Percentiles rank a stretch among this genome's conserved stretches.
phyloP scores from a whole-genome alignment of 495 filamentous ascomycete species.

The Penicillium cataractarum region DNA sequence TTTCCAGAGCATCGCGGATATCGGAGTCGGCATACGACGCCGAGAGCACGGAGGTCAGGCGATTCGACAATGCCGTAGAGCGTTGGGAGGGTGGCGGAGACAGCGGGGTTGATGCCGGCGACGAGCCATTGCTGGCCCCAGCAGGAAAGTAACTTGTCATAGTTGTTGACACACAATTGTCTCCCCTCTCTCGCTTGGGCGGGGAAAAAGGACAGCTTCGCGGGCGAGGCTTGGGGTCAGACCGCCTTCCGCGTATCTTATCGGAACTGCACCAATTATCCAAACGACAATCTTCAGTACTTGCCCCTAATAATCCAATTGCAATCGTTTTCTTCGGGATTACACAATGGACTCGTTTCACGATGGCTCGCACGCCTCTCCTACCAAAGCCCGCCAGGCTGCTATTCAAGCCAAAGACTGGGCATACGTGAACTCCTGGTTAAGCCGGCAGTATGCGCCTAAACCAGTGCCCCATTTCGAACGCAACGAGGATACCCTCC shows the following conservation, averaged over 20 bases:
- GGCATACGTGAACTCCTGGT: constrained; percentile 84
- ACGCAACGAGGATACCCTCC: constrained; percentile 81
- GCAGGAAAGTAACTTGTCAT: constrained; percentile 51
- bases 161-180: constrained; percentile 18
- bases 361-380: constrained; percentile 47
- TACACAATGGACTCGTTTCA: constrained; percentile 33
- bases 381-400: constrained; percentile 51
- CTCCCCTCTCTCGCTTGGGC: constrained; percentile 8
- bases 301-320: not conserved
- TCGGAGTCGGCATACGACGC: constrained; percentile 91
- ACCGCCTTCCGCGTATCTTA: constrained; percentile 33
- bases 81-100: constrained; percentile 42
- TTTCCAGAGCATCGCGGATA: constrained; percentile 80
- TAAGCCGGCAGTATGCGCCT: constrained; percentile 67
- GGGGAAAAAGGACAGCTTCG: constrained; percentile 27
- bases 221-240: constrained; percentile 11
- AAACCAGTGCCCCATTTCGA: constrained; percentile 71
- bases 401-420: constrained; percentile 76
- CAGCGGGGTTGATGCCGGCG: constrained; percentile 37
- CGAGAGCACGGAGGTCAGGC: constrained; percentile 83
- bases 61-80: constrained; percentile 69
- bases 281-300: constrained; percentile 5
- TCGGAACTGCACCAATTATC: constrained; percentile 19
- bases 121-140: constrained; percentile 33
- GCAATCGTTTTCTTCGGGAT: not conserved